Percentiles rank a stretch among this genome's conserved stretches.
Evolutionary conservation across 805 yeast species (phyloP).

Genomic region (Tetrapisispora phaffii): DNA sequence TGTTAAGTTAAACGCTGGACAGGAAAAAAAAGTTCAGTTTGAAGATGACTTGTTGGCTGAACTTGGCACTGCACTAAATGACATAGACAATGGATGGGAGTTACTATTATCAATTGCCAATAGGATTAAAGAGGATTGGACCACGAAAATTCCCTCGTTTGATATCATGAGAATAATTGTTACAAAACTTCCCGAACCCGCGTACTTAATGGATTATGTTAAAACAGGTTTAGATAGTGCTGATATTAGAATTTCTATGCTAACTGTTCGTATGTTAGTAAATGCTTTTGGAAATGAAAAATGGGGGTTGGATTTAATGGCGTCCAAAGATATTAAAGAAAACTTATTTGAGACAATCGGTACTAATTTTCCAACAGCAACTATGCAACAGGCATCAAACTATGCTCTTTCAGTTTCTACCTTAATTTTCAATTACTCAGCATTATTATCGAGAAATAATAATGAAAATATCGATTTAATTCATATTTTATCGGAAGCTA

Average conservation of each 20-base stretch:
- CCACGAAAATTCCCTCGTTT: constrained; percentile 43
- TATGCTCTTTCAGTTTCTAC: constrained; percentile 40
- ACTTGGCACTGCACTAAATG: constrained; percentile 27
- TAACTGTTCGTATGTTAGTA: constrained; percentile 47
- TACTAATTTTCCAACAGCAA: constrained; percentile 16
- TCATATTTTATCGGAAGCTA: constrained; percentile 24
- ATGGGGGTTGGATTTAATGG: constrained; percentile 41
- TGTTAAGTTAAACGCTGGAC: constrained; percentile 59
- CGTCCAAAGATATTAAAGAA: constrained; percentile 28
- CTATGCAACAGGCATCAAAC: constrained; percentile 22
- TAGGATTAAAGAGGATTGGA: constrained; percentile 39
- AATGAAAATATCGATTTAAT: constrained; percentile 18
- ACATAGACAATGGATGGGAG: constrained; percentile 26
- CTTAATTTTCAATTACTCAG: constrained; percentile 40
- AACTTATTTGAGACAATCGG: constrained; percentile 33
- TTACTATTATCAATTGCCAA: constrained; percentile 30
- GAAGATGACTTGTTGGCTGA: constrained; percentile 25
- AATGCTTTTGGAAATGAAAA: constrained; percentile 39
- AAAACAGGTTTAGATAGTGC: constrained; percentile 32
- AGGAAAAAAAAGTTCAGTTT: constrained; percentile 21
- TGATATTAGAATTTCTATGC: constrained; percentile 32
- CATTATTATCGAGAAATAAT: constrained; percentile 27
- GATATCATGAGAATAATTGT: constrained; percentile 51
- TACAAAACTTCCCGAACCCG: constrained; percentile 32
- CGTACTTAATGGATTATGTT: constrained; percentile 33